Percentiles rank a stretch among this genome's conserved stretches.
phyloP scores from a whole-genome alignment of 345 rosid species.

The Microthlaspi erraticum region DNA sequence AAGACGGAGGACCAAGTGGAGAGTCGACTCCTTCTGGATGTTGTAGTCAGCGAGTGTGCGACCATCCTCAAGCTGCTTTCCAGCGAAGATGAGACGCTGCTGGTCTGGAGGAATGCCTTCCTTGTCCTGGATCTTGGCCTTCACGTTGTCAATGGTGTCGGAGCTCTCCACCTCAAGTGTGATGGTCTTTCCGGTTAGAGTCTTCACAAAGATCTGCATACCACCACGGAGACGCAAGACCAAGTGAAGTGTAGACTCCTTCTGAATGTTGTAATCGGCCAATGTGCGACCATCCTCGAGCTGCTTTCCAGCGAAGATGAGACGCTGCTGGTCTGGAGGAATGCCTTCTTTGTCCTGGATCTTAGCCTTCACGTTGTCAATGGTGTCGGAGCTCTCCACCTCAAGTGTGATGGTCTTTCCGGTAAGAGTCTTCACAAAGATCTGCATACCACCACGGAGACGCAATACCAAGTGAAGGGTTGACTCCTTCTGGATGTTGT shows the following conservation, averaged over 20 bases:
- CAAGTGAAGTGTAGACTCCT: constrained; percentile 45
- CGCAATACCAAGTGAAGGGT: constrained; percentile 47
- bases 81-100: constrained; percentile 41
- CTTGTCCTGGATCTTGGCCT: constrained; percentile 31
- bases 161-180: constrained; percentile 33
- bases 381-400: constrained; percentile 52
- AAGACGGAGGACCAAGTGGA: constrained; percentile 24
- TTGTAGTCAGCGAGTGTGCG: constrained; percentile 32
- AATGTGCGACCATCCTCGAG: constrained; percentile 1
- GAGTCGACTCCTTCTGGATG: constrained; percentile 34
- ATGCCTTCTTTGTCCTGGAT: constrained; percentile 40
- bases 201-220: constrained; percentile 50
- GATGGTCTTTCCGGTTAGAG: neutral
- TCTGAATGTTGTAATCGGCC: neutral
- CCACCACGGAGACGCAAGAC: constrained; percentile 52
- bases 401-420: constrained; percentile 52
- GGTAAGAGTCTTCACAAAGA: constrained; percentile 49
- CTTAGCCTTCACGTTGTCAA: constrained; percentile 52
- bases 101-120: constrained; percentile 40
- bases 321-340: constrained; percentile 37
- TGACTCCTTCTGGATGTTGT: constrained; percentile 52
- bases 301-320: constrained; percentile 42
- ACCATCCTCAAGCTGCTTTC: constrained; percentile 41
- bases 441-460: constrained; percentile 54
- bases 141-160: constrained; percentile 34